phyloP scores from a whole-genome alignment of 1,284 basidiomycete genomes.

The Melanopsichium pennsylvanicum region DNA sequence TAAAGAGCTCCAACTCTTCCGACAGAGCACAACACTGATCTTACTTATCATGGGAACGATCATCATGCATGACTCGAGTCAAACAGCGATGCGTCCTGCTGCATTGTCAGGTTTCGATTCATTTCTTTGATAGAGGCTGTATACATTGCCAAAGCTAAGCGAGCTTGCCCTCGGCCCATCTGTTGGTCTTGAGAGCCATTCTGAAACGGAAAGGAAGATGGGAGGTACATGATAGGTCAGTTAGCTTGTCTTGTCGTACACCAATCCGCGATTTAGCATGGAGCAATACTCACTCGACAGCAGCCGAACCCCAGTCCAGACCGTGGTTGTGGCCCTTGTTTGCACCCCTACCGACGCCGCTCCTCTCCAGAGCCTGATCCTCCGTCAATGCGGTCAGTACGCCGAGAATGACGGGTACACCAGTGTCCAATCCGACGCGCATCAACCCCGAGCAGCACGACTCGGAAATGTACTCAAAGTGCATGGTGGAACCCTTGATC shows the following conservation, averaged over 20 bases:
- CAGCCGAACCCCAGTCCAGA: constrained; percentile 93
- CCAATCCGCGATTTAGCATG: not conserved
- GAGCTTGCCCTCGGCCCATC: constrained; percentile 54
- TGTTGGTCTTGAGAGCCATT: constrained; percentile 59
- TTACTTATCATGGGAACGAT: too few species aligned
- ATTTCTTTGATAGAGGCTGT: not conserved
- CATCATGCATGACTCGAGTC: too few species aligned
- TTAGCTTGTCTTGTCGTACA: not conserved
- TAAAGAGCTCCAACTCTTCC: too few species aligned
- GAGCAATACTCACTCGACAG: constrained; percentile 75
- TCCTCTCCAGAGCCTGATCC: constrained; percentile 90
- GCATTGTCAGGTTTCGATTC: too few species aligned
- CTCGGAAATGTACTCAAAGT: constrained; percentile 84
- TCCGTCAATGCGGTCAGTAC: constrained; percentile 92
- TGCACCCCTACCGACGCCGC: constrained; percentile 75
- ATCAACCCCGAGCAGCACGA: constrained; percentile 90
- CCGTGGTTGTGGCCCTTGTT: constrained; percentile 90
- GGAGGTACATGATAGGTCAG: not conserved
- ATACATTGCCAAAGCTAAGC: not conserved
- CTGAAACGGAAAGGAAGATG: constrained; percentile 7
- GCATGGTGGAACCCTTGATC: constrained; percentile 77
- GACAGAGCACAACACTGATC: too few species aligned
- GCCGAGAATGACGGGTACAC: constrained; percentile 95
- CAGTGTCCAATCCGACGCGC: constrained; percentile 89
- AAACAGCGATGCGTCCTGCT: too few species aligned